Conservation (phyloP, 371 early-diverging fungal genomes). For the Phascolomyces articulosus region DNA sequence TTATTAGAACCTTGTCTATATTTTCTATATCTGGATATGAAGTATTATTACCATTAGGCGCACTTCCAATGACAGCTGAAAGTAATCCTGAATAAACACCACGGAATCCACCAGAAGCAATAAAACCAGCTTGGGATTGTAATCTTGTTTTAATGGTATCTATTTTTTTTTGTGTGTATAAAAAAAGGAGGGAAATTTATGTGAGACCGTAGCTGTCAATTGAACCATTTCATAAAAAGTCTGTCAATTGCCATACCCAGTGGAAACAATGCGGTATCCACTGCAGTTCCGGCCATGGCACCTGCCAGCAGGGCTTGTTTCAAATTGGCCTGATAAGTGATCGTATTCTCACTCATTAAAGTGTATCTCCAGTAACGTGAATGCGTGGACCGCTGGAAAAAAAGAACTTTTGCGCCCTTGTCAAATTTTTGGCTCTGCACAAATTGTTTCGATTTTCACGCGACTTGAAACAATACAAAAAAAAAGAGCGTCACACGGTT, state of each 20-base stretch:
- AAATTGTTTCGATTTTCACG: too few relatives aligned
- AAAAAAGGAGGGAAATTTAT: too few relatives aligned
- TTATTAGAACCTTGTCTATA: not conserved
- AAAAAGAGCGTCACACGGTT: too few relatives aligned
- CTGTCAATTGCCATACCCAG: too few relatives aligned
- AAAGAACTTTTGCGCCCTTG: not conserved
- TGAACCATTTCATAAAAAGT: not conserved
- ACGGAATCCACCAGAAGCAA: constrained; percentile 88
- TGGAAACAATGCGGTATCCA: constrained; percentile 90
- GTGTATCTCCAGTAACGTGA: not conserved
- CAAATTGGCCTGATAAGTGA: constrained; percentile 35
- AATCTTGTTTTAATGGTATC: constrained; percentile 94
- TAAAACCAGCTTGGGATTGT: constrained; percentile 89
- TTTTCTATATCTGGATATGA: not conserved
- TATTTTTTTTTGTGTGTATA: constrained; percentile 15
- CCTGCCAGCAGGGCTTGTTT: constrained; percentile 70
- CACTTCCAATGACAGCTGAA: constrained; percentile 92
- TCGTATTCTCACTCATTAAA: constrained; percentile 13
- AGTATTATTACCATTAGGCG: constrained; percentile 76
- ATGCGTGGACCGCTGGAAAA: too few relatives aligned
- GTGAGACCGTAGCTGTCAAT: too few relatives aligned
- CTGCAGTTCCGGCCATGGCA: constrained; percentile 81
- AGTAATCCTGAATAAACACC: constrained; percentile 92
- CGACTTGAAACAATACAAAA: too few relatives aligned
- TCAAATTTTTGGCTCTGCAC: too few relatives aligned